Base-by-base conservation (phyloP, 2,329 filamentous ascomycete genomes). In the Pseudogymnoascus sp. region DNA sequence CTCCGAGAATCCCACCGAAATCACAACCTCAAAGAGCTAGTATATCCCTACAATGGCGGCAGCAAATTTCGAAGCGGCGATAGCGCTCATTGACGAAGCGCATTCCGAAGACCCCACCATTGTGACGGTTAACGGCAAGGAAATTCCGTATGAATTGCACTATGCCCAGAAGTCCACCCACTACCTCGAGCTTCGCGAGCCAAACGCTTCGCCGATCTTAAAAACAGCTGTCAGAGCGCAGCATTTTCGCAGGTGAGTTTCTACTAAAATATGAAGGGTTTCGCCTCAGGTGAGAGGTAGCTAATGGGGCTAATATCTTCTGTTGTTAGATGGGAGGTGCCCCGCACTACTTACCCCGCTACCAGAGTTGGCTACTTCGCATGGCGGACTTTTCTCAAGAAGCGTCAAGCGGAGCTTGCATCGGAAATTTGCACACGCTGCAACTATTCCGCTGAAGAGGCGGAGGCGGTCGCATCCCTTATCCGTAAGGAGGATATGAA, bases 151-250 rank as follows among this genome's bases (percentile, higher is more conserved):
- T 75, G 91, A 95, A 75, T 84, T 93, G 1, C 86, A 91, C 77
- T 95, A 95, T 72, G 90, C 91, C 5, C 80, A 81, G 59, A 86
- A 91, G 74, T 92, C 92, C 88, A 91, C 88, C 59, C 76, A 78
- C 33, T 94, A 89, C 80, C 85, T 96, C 33, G 72, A 78, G 7
- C 75, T 80, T 13, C 84, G 86, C 65, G 75, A 76, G 7, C 85
- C 89, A 0, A 68, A 78, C 29, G 86, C 90, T 1, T 85, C 87
- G 1, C 85, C 87, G 1, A 75, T 83, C 25, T 79, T 96, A 61
- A 84, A 84, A 65, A 80, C 94, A 55, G 91, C 91, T 15, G 88
- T 92, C 67, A 86, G 90, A 66, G 91, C 90, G 9, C 91, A 95
- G 74, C 91, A 96, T 74, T 90, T 95, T 69, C 84, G 87, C 61